phyloP scores from a whole-genome alignment of 2,329 filamentous ascomycete species.

The Pseudogymnoascus sp. region DNA sequence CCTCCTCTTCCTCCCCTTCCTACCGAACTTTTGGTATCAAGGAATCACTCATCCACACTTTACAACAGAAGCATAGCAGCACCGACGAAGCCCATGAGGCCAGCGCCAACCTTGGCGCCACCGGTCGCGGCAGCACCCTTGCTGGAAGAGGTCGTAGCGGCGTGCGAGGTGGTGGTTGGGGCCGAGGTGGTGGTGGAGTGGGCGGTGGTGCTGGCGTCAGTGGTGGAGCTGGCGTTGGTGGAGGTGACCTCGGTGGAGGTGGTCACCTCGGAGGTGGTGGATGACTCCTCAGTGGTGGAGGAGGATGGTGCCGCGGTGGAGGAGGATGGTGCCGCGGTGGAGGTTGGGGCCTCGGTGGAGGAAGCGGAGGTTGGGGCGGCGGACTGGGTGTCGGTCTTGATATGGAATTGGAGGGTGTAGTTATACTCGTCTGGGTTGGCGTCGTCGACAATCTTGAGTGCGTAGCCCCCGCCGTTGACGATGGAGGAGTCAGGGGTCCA shows the following conservation, averaged over 20 bases:
- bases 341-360: background rate
- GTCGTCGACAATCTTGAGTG: conserved; percentile 18
- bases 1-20: background rate
- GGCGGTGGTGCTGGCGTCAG: background rate
- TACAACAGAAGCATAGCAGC: conserved; percentile 7
- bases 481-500: conserved; percentile 14
- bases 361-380: background rate
- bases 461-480: conserved; percentile 12
- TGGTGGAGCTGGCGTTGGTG: background rate
- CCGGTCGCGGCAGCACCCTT: background rate
- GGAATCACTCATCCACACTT: background rate
- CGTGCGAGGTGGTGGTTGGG: background rate
- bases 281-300: background rate
- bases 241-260: background rate
- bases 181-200: background rate
- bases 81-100: background rate
- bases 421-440: conserved; percentile 17
- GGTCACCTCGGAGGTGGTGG: background rate
- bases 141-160: background rate
- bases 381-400: conserved; percentile 16
- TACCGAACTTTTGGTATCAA: conserved; percentile 5
- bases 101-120: background rate
- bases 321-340: background rate
- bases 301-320: background rate
- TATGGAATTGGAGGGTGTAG: conserved; percentile 23